Evolutionary conservation across 208 protist species (phyloP).

Genomic region (Crithidia bombi): DNA sequence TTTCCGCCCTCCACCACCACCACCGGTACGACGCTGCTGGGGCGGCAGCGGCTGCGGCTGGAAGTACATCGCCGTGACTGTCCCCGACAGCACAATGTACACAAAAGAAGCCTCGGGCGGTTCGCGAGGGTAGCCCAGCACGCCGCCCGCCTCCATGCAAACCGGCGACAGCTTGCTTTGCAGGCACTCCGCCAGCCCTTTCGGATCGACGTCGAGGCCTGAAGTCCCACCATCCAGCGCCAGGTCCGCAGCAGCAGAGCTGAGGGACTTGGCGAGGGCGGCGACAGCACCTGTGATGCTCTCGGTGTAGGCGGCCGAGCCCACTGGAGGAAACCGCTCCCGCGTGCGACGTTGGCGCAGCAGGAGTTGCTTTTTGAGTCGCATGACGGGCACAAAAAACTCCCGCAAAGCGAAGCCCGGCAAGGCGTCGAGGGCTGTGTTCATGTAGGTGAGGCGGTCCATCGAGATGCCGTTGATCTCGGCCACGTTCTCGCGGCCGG

Average conservation of each 20-base stretch:
- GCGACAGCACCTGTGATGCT: constrained; percentile 44
- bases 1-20: constrained; percentile 13
- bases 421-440: constrained; percentile 77
- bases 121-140: constrained; percentile 75
- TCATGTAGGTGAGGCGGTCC: constrained; percentile 81
- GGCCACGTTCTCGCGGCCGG: not conserved
- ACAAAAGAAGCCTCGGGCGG: constrained; percentile 75
- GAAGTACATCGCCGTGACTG: constrained; percentile 63
- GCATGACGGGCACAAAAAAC: constrained; percentile 77
- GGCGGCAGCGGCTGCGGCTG: constrained; percentile 46
- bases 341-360: constrained; percentile 41
- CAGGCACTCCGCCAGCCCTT: constrained; percentile 49
- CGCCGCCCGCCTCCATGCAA: constrained; percentile 60
- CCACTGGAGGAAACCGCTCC: constrained; percentile 29
- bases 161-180: constrained; percentile 55
- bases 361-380: constrained; percentile 54
- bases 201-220: constrained; percentile 53
- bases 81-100: constrained; percentile 74
- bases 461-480: constrained; percentile 47
- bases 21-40: constrained; percentile 13
- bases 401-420: constrained; percentile 65
- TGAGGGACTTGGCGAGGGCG: constrained; percentile 55
- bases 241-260: constrained; percentile 48
- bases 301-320: constrained; percentile 36
- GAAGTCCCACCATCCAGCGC: constrained; percentile 39